phyloP scores from a whole-genome alignment of 2,329 filamentous ascomycete species.

The Aspergillus arachidicola region DNA sequence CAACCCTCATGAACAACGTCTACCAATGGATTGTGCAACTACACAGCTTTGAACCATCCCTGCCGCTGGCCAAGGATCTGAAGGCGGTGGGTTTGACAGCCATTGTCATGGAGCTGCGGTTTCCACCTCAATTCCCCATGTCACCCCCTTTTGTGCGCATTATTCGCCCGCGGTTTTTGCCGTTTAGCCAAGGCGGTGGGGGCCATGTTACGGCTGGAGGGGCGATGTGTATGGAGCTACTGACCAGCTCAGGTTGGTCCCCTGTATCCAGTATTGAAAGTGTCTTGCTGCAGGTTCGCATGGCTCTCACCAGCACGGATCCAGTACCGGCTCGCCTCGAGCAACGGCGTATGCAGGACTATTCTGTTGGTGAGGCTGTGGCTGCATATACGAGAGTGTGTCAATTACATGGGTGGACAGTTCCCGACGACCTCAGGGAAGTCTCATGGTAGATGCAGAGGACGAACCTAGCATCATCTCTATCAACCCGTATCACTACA shows the following conservation, averaged over 20 bases:
- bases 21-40: slow-evolving; percentile 93
- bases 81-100: slow-evolving; percentile 62
- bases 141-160: slow-evolving; percentile 83
- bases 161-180: slow-evolving; percentile 75
- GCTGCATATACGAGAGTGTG: slow-evolving; percentile 74
- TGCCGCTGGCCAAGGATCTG: slow-evolving; percentile 78
- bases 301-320: slow-evolving; percentile 71
- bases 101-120: slow-evolving; percentile 80
- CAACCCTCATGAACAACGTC: slow-evolving; percentile 67
- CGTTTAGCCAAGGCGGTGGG: slow-evolving; percentile 72
- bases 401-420: slow-evolving; percentile 68
- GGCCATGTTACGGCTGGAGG: slow-evolving; percentile 85
- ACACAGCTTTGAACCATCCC: slow-evolving; percentile 71
- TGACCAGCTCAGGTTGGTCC: slow-evolving; percentile 83
- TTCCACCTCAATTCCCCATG: slow-evolving; percentile 74
- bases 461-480: background rate
- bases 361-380: slow-evolving; percentile 70
- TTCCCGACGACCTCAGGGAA: slow-evolving; percentile 64
- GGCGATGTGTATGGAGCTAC: slow-evolving; percentile 80
- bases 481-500: background rate
- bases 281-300: slow-evolving; percentile 76
- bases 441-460: slow-evolving; percentile 32
- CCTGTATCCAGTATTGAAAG: slow-evolving; percentile 74
- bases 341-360: slow-evolving; percentile 48
- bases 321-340: slow-evolving; percentile 72